A percentile compares a stretch with the other conserved stretches of the same genome.
Evolutionary conservation across 768 basidiomycete genomes (phyloP).

Genomic region (Tylopilus balloui): DNA sequence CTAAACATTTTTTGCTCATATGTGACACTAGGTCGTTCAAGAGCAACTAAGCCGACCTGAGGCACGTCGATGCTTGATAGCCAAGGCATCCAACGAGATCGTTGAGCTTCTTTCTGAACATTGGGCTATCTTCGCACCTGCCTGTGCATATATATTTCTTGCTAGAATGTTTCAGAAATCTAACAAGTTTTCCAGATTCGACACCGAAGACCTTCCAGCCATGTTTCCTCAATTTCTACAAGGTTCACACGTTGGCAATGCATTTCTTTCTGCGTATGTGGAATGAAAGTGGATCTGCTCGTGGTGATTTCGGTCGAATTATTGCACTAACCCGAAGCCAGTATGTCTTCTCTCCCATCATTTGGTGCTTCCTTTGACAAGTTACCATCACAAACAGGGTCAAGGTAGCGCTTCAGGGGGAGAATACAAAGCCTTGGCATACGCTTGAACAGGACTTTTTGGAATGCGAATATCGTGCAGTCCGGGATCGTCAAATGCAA

Average conservation of each 20-base stretch:
- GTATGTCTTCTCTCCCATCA: constrained; percentile 41
- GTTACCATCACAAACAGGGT: constrained; percentile 43
- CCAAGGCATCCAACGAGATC: constrained; percentile 79
- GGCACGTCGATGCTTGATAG: constrained; percentile 77
- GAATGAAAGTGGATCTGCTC: constrained; percentile 78
- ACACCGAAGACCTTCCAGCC: constrained; percentile 80
- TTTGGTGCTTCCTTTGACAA: constrained; percentile 3
- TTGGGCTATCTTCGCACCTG: constrained; percentile 82
- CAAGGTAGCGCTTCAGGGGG: constrained; percentile 68
- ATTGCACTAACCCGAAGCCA: constrained; percentile 78
- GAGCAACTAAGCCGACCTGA: constrained; percentile 75
- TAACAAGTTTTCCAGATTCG: constrained; percentile 43
- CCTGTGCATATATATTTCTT: constrained; percentile 49
- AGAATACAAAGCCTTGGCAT: constrained; percentile 76
- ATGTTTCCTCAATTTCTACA: constrained; percentile 81
- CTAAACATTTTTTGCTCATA: constrained; percentile 5
- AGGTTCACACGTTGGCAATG: constrained; percentile 74
- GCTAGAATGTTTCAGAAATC: not conserved
- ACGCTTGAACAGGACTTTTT: constrained; percentile 78
- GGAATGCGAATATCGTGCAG: constrained; percentile 79
- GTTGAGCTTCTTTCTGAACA: constrained; percentile 81
- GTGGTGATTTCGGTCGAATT: constrained; percentile 74
- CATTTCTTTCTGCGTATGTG: constrained; percentile 92
- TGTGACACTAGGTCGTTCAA: constrained; percentile 52
- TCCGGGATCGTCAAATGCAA: constrained; percentile 85